phyloP scores from a whole-genome alignment of 1,284 basidiomycete genomes.

The Tilletiaria anomala region DNA sequence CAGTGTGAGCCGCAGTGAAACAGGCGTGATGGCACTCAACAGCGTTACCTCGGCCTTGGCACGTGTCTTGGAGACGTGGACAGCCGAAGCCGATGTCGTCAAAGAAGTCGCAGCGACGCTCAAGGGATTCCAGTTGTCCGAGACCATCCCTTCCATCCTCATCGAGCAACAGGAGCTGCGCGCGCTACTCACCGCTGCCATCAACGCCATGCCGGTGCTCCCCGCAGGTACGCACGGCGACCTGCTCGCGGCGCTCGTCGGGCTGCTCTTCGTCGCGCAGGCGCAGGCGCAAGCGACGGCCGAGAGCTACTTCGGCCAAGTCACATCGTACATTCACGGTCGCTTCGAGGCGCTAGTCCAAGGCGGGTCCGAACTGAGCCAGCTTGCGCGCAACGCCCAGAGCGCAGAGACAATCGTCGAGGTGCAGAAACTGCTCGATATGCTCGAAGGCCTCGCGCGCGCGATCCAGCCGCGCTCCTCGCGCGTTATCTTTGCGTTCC shows the following conservation, averaged over 20 bases:
- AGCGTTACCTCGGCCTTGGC: too few species aligned
- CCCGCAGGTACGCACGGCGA: constrained; percentile 25
- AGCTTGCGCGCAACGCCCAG: constrained; percentile 15
- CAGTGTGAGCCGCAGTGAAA: too few species aligned
- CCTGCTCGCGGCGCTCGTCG: constrained; percentile 20
- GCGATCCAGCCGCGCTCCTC: constrained; percentile 19
- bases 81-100: constrained; percentile 26
- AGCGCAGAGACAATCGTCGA: constrained; percentile 15
- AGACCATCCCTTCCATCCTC: neutral
- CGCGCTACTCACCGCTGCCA: constrained; percentile 15
- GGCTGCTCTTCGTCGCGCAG: constrained; percentile 24
- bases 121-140: constrained; percentile 9
- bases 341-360: neutral
- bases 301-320: constrained; percentile 9
- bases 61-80: constrained; percentile 25
- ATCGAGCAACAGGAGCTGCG: constrained; percentile 5
- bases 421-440: constrained; percentile 21
- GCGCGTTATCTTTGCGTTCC: constrained; percentile 15
- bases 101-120: constrained; percentile 22
- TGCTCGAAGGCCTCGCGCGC: constrained; percentile 20
- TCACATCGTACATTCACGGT: constrained; percentile 1
- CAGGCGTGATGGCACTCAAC: too few species aligned
- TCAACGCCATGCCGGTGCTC: constrained; percentile 15
- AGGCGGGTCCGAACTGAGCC: neutral
- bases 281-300: constrained; percentile 9